phyloP scores from a whole-genome alignment of 306 rosid genomes.

The Quercus agrifolia region DNA sequence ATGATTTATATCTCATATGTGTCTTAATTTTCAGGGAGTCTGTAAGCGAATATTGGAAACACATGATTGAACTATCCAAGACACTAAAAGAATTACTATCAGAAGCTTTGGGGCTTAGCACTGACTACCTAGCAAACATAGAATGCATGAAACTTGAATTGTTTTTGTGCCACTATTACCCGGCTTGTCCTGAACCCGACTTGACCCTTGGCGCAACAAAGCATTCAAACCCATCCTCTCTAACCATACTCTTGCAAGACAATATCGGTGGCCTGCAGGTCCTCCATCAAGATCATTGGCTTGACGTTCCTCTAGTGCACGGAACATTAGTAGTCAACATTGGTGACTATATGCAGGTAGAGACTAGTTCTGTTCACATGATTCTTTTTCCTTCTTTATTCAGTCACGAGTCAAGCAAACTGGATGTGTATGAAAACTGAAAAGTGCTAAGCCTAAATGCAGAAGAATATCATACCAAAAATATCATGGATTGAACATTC shows the following conservation, averaged over 20 bases:
- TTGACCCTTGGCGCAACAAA: conserved; percentile 61
- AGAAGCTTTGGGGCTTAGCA: conserved; percentile 59
- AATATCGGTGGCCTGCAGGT: conserved; percentile 73
- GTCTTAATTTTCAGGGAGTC: conserved; percentile 31
- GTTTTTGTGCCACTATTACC: conserved; percentile 61
- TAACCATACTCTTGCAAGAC: conserved; percentile 73
- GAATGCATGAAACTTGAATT: conserved; percentile 47
- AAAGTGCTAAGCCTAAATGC: no score
- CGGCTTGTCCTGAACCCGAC: conserved; percentile 74
- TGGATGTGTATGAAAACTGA: no score
- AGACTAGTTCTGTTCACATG: neutral
- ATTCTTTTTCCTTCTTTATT: neutral
- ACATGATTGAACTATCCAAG: conserved; percentile 40
- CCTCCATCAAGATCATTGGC: conserved; percentile 62
- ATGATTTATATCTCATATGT: no score
- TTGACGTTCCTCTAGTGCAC: conserved; percentile 46
- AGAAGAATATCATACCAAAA: no score
- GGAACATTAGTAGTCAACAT: conserved; percentile 65
- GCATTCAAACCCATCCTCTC: conserved; percentile 73
- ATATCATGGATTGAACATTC: no score
- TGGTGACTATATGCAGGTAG: conserved; percentile 79
- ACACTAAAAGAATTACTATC: conserved; percentile 47
- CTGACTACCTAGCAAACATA: conserved; percentile 41
- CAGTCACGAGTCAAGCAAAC: no score
- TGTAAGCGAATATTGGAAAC: conserved; percentile 48